A percentile compares a stretch with the other conserved stretches of the same genome.
phyloP scores from a whole-genome alignment of 805 yeast genomes.

The Starmerella vaccinii region DNA sequence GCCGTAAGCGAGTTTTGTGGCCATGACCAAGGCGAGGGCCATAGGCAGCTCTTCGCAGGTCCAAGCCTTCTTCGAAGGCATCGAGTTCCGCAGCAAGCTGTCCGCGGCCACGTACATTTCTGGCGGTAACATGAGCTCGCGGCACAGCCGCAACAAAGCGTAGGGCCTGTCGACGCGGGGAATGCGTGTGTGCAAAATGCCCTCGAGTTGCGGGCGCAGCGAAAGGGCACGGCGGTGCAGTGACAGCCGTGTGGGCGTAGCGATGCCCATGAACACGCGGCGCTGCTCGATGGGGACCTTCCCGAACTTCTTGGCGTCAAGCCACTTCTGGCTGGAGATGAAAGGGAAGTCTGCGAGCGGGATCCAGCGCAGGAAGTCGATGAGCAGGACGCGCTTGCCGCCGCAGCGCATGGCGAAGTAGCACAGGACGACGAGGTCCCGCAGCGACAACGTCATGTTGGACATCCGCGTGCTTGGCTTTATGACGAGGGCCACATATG shows the following conservation, averaged over 20 bases:
- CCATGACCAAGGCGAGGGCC: slow-evolving; percentile 11
- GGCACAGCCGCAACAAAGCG: slow-evolving; percentile 15
- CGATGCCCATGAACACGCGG: slow-evolving; percentile 7
- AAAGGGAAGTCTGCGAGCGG: slow-evolving; percentile 11
- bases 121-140: slow-evolving; percentile 42
- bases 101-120: slow-evolving; percentile 36
- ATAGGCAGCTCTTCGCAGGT: slow-evolving; percentile 15
- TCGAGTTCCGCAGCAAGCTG: slow-evolving; percentile 22
- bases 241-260: slow-evolving; percentile 5
- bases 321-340: slow-evolving; percentile 6
- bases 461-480: background rate
- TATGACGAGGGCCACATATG: background rate
- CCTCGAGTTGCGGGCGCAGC: background rate
- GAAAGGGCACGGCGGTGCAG: slow-evolving; percentile 5
- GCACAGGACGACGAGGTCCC: slow-evolving; percentile 10
- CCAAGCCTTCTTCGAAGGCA: background rate
- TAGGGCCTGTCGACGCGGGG: slow-evolving; percentile 7
- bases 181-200: background rate
- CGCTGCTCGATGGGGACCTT: slow-evolving; percentile 11
- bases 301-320: background rate
- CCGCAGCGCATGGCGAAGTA: slow-evolving; percentile 14
- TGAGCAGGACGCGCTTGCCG: slow-evolving; percentile 9
- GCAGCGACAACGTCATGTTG: background rate
- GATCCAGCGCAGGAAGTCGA: slow-evolving; percentile 16
- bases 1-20: slow-evolving; percentile 23